Base-by-base conservation (phyloP, 208 protist species). In the Crithidia mellificae region DNA sequence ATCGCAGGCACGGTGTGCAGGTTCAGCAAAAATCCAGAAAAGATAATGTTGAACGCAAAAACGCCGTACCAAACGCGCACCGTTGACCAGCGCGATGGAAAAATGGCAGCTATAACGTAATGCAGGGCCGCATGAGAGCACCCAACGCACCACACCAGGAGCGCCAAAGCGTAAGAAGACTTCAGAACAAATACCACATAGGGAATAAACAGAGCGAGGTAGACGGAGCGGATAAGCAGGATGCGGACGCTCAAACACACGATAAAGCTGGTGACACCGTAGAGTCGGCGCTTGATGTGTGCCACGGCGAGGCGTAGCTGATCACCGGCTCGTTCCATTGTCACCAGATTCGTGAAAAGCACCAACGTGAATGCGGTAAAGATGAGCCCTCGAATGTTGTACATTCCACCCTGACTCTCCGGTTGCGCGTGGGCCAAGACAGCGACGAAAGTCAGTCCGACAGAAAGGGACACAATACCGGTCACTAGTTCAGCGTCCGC, bases 1-100 rank as follows among this genome's bases (percentile, higher is more conserved):
- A 59, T 30, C 3, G 41, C 17, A 20, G 82, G 82, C 27, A 86
- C 52, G 11, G 82, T 76, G 24, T 68, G 77, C 34, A 88, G 55
- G 59, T 91, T 91, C 36, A 91, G 41, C 34, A 91, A 71, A 61
- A 86, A 91, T 1, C 85, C 85, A 24, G 80, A 91, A 54, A 74
- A 83, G 20, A 88, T 72, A 30, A 82, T 78, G 61, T 63, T 76
- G 70, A 80, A 88, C 4, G 58, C 77, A 43, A 87, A 66, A 61
- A 77, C 84, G 9, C 57, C 39, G 30, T 76, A 70, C 25, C 70
- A 66, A 24, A 74, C 39, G 24, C 71, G 56, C 38, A 41, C 47
- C n/a, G 72, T 77, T 30, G 34, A 58, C 27, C 62, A 62, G n/a
- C 55, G 56, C 9, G 68, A 71, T 14, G 77, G 75, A 44, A 85